These are phyloP conservation scores for Exidia glandulosa DNA, from an alignment of 768 basidiomycete species.

Conservation along the genomic window DNA sequence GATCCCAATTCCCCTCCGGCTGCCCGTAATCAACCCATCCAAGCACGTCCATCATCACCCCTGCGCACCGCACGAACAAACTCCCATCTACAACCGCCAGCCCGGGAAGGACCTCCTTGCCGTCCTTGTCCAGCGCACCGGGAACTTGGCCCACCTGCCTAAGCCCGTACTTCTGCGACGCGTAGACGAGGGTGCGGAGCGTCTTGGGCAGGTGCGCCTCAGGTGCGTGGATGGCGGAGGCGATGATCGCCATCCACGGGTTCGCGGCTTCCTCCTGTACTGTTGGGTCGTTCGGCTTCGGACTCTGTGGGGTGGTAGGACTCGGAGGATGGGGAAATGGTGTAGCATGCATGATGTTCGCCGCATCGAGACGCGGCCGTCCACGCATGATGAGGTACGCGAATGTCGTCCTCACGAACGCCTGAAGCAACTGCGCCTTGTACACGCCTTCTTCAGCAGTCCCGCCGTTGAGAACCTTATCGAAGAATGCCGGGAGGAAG, in stretches of 20 bases:
- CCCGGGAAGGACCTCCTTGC: conserved; percentile 35
- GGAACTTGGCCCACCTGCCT: conserved; percentile 27
- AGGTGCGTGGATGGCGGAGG: conserved; percentile 35
- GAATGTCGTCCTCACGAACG: conserved; percentile 29
- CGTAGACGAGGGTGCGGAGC: conserved; percentile 37
- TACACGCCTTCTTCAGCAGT: conserved; percentile 10
- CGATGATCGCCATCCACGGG: conserved; percentile 41
- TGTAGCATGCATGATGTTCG: neutral
- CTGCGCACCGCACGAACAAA: conserved; percentile 46
- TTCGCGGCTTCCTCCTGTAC: conserved; percentile 31
- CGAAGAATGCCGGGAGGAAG: conserved; percentile 35
- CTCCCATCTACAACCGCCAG: conserved; percentile 40
- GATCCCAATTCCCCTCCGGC: conserved; percentile 39
- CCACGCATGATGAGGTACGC: conserved; percentile 32
- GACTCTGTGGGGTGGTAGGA: neutral
- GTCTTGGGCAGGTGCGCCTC: conserved; percentile 44
- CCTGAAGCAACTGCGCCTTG: conserved; percentile 36
- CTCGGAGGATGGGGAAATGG: neutral
- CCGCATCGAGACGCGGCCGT: conserved; percentile 40
- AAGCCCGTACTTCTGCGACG: conserved; percentile 36
- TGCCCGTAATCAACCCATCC: conserved; percentile 49
- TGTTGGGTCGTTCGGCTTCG: conserved; percentile 13
- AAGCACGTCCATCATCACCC: conserved; percentile 41
- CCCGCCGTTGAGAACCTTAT: conserved; percentile 16
- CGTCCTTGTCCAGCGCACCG: conserved; percentile 31